A percentile compares a stretch with the other conserved stretches of the same genome.
phyloP scores from a whole-genome alignment of 1,139 yeast species.

The Hyphopichia wangnamkhiaoensis region DNA sequence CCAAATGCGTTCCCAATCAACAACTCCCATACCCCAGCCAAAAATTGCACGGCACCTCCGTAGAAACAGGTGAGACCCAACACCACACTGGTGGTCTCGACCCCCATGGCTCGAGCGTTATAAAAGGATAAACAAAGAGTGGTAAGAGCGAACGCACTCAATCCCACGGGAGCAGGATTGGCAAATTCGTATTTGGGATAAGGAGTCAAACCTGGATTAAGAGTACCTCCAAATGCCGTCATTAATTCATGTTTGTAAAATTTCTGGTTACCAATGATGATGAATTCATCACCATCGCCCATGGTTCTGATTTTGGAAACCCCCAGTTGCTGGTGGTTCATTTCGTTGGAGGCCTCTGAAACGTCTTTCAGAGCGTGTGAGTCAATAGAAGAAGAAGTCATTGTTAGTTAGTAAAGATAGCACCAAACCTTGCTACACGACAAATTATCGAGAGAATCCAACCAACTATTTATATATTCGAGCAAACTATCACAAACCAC shows the following conservation, averaged over 20 bases:
- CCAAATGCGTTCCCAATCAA: conserved; percentile 41
- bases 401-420: neutral
- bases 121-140: conserved; percentile 50
- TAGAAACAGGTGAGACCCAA: conserved; percentile 48
- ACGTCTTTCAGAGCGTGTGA: conserved; percentile 4
- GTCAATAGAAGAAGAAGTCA: conserved; percentile 1
- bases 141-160: conserved; percentile 52
- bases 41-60: conserved; percentile 48
- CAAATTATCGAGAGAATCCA: no score
- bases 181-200: conserved; percentile 41
- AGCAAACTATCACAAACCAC: no score
- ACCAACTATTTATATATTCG: no score
- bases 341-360: conserved; percentile 3
- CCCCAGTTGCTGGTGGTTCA: neutral
- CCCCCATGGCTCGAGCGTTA: conserved; percentile 44
- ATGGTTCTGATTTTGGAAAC: conserved; percentile 11
- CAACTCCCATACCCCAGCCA: conserved; percentile 57
- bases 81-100: conserved; percentile 33
- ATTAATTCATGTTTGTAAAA: conserved; percentile 29
- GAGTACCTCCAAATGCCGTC: conserved; percentile 35
- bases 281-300: conserved; percentile 26
- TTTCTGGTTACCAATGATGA: conserved; percentile 25
- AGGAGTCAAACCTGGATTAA: conserved; percentile 41
- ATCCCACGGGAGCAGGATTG: conserved; percentile 65
- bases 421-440: no score